Evolutionary conservation across 1,284 basidiomycete genomes (phyloP).

Genomic region (Microbotryum intermedium): DNA sequence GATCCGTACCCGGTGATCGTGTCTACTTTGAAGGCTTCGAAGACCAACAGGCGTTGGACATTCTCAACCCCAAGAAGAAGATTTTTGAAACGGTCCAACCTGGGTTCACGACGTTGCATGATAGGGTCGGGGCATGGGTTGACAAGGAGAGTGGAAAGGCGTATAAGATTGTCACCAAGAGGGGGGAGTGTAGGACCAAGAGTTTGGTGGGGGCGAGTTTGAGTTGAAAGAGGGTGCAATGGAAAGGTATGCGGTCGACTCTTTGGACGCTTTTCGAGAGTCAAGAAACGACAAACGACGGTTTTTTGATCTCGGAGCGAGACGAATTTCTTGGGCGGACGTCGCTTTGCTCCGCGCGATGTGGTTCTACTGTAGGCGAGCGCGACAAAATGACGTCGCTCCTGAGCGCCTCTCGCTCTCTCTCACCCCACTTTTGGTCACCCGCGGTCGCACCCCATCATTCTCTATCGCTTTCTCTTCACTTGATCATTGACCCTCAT

Average conservation of each 20-base stretch:
- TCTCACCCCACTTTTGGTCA: too few species aligned
- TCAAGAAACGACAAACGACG: too few species aligned
- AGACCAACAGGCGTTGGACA: slow-evolving; percentile 38
- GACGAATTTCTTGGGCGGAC: too few species aligned
- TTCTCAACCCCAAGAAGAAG: slow-evolving; percentile 95
- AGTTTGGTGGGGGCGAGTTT: slow-evolving; percentile 76
- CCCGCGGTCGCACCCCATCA: too few species aligned
- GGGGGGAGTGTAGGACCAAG: slow-evolving; percentile 70
- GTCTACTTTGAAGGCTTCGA: slow-evolving; percentile 78
- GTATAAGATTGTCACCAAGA: slow-evolving; percentile 75
- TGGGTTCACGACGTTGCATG: slow-evolving; percentile 78
- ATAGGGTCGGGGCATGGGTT: slow-evolving; percentile 80
- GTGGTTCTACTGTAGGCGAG: too few species aligned
- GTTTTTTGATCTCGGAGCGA: too few species aligned
- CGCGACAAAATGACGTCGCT: too few species aligned
- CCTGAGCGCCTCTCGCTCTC: too few species aligned
- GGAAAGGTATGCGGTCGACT: not conserved
- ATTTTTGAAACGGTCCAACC: slow-evolving; percentile 92
- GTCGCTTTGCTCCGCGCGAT: too few species aligned
- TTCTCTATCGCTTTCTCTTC: too few species aligned
- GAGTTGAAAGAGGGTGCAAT: slow-evolving; percentile 51
- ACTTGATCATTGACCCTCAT: too few species aligned
- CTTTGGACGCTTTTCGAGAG: too few species aligned
- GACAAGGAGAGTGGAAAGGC: slow-evolving; percentile 62
- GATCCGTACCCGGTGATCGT: slow-evolving; percentile 76